phyloP scores from a whole-genome alignment of 345 rosid species.

The Geranium rotundifolium region DNA sequence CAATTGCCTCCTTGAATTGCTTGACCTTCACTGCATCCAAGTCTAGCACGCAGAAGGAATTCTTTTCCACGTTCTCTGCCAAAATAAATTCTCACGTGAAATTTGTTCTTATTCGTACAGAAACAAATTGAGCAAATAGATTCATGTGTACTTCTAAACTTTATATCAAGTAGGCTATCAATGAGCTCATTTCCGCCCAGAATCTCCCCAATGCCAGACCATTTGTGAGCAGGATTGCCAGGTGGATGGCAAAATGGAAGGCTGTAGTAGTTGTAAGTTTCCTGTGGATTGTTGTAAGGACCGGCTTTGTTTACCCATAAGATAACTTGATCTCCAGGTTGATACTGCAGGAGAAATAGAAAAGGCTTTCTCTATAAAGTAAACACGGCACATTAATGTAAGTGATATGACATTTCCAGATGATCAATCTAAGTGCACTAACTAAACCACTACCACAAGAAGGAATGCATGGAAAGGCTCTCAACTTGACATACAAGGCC shows the following conservation, averaged over 20 bases:
- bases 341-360: constrained; percentile 45
- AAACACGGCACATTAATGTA: no score
- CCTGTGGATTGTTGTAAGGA: constrained; percentile 98
- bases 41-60: constrained; percentile 42
- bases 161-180: constrained; percentile 75
- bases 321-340: constrained; percentile 60
- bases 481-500: no score
- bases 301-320: constrained; percentile 99
- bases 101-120: constrained; percentile 1
- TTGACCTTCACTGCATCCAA: constrained; percentile 59
- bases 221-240: constrained; percentile 63
- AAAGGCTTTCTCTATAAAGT: no score
- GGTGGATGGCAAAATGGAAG: constrained; percentile 87
- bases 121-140: not conserved
- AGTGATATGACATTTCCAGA: no score
- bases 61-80: constrained; percentile 57
- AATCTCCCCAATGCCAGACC: constrained; percentile 99
- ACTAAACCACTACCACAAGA: no score
- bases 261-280: constrained; percentile 96
- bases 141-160: constrained; percentile 57
- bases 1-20: constrained; percentile 80
- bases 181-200: constrained; percentile 99
- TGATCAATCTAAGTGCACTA: no score
- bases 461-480: no score
- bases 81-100: constrained; percentile 4